A percentile compares a stretch with the other conserved stretches of the same genome.
Evolutionary conservation across 2,329 filamentous ascomycete species (phyloP).

Genomic region (Keithomyces neogunnii): DNA sequence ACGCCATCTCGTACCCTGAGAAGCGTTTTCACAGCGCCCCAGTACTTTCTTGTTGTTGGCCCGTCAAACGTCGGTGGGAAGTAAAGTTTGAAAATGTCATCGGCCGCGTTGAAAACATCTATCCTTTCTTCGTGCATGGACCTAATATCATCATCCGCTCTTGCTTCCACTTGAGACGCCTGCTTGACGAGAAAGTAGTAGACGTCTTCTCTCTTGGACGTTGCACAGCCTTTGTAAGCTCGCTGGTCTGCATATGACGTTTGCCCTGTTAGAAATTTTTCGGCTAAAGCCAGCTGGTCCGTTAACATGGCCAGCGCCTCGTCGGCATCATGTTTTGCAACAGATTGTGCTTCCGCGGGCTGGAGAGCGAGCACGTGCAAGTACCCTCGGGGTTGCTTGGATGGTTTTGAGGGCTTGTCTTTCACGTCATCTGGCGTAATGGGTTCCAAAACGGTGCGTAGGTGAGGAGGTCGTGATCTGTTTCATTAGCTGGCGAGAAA

Average conservation of each 20-base stretch:
- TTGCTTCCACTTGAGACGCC: conserved; percentile 13
- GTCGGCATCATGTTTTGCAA: not conserved
- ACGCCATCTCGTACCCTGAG: conserved; percentile 17
- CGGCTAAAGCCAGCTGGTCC: conserved; percentile 15
- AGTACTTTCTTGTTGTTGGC: conserved; percentile 32
- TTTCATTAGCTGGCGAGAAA: not conserved
- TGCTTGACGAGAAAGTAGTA: conserved; percentile 16
- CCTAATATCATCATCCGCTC: conserved; percentile 14
- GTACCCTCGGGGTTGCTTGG: conserved; percentile 1
- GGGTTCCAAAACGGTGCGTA: conserved; percentile 1
- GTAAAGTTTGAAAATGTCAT: conserved; percentile 33
- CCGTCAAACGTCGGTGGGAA: conserved; percentile 26
- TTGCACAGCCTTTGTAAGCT: conserved; percentile 18
- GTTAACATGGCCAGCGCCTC: conserved; percentile 10
- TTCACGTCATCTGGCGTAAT: not conserved
- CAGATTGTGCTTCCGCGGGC: conserved; percentile 2
- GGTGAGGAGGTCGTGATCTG: conserved; percentile 1
- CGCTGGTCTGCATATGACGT: conserved; percentile 18
- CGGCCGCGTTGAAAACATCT: conserved; percentile 32
- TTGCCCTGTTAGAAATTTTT: conserved; percentile 18
- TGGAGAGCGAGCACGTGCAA: conserved; percentile 16
- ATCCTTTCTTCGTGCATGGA: conserved; percentile 23
- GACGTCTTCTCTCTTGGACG: conserved; percentile 14
- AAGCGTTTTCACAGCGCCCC: conserved; percentile 29
- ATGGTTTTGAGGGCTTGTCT: not conserved